Base-by-base conservation (phyloP, 1,284 basidiomycete species). In the Inonotus hispidus region DNA sequence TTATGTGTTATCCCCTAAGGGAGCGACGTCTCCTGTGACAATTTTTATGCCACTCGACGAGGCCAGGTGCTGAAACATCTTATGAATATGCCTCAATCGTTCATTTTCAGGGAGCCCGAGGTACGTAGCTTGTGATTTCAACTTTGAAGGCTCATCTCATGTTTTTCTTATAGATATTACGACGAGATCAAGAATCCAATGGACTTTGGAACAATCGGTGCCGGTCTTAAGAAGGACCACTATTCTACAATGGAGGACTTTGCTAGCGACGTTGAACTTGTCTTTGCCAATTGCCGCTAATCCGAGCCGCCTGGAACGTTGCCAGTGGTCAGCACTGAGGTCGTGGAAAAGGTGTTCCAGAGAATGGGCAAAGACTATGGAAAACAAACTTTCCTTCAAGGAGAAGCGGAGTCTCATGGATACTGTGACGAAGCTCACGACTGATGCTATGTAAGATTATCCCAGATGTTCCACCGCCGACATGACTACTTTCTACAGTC, bases 171-270 rank as follows among this genome's bases (percentile, higher is more conserved):
- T 66, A 95, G 93, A 16, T 99, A 99, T 72, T 86, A 91, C 62
- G 86, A 97, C 10, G 97, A 98, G 75, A 98, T 99, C 71, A 79
- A 84, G 66, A 75, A 90, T 65, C 97, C 97, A 5, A 99, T 98
- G 94, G 95, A 99, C 74, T 87, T 98, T 59, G 85, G 85, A 10
- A 97, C 95, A 10, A 92, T 98, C 70, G 73, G 74, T 38, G 78
- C 77, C 54, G 94, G 93, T 70, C 75, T 97, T 57, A 80, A 81
- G 45, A 73, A 80, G 59, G 82, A 81, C 54, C 78, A 81, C 68
- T 98, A 97, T 72, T 68, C 75, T 19, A 87, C 82, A 0, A 92
- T 93, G 86, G 91, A 90, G 59, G 84, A 90, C 1, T 88, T 99
- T 65, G 86, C 82, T 39, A 79, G 80, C 62, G 96, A 98, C 68